phyloP scores from a whole-genome alignment of 2,329 filamentous ascomycete species.

The Claviceps cyperi region DNA sequence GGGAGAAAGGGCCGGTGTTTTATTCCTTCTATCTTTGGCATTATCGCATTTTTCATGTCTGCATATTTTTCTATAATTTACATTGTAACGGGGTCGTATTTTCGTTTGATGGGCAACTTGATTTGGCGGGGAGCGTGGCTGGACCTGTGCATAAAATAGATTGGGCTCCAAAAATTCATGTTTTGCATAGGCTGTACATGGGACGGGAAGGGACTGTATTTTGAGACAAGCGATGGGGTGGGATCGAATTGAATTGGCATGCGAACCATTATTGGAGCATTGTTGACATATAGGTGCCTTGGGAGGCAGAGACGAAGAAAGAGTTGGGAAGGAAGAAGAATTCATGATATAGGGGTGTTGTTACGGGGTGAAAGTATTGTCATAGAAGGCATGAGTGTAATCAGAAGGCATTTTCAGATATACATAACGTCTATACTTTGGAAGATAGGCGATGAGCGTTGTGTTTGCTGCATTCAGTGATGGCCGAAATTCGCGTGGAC shows the following conservation, averaged over 20 bases:
- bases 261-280: no score
- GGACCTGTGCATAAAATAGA: conserved; percentile 1
- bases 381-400: no score
- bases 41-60: neutral
- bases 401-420: no score
- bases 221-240: neutral
- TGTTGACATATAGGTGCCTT: neutral
- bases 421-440: no score
- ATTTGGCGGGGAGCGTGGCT: neutral
- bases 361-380: no score
- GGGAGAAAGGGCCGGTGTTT: neutral
- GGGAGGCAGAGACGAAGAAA: neutral
- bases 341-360: no score
- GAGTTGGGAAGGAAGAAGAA: no score
- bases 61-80: neutral
- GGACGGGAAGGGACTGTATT: neutral
- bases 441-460: no score
- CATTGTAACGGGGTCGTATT: neutral
- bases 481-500: no score
- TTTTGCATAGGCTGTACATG: neutral
- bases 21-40: neutral
- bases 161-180: neutral
- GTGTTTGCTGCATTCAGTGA: no score
- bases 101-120: neutral
- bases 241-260: neutral